Evolutionary conservation across 495 filamentous ascomycete genomes (phyloP), one percentile per base, ranked within the genome.

Genomic region (Haplographium delicatum): DNA sequence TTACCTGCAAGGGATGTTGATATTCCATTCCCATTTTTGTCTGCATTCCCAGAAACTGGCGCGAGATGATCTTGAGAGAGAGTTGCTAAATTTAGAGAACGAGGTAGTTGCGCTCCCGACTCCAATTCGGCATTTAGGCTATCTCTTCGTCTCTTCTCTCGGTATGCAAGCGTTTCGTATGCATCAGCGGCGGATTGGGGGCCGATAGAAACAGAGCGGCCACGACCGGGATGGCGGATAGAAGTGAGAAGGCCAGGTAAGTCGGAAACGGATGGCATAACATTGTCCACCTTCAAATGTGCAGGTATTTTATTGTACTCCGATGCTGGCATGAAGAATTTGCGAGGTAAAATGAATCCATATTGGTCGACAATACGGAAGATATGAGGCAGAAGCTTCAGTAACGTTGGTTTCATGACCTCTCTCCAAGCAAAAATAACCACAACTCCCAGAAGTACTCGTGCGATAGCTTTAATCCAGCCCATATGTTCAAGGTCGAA

Each of bases 131-230:
- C 18, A 22, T 41, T 49, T 34, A 62, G 35, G 37, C 60, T 95
- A 63, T 95, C 87, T 33, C 87, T 73, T 56, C 90, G 74, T 54
- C 78, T 79, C 58, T 88, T 81, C 63, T 94, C 88, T 2, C 91
- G 80, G 59, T 91, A 95, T n/a, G 93, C 93, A 18, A 97, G 70
- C 15, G 88, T 89, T 69, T 98, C 93, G 62, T 96, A 96, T 5
- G 91, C 93, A 65, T 98, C 93, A 2, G 93, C 93, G 50, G 86
- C 88, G 22, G 90, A 96, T 67, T 97, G 93, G 5, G 93, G 93
- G 0, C 93, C 93, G 26, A 98, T 76, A 19, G 89, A 95, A 19
- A 96, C 81, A 30, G 88, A 82, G n/a, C 93, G 78, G 48, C 79
- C 78, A 51, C 81, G 76, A 16, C 85, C 73, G 0, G 88, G 88